These are phyloP conservation scores for Termitomyces titanicus DNA, from an alignment of 768 basidiomycete species.

Conservation along the genomic window DNA sequence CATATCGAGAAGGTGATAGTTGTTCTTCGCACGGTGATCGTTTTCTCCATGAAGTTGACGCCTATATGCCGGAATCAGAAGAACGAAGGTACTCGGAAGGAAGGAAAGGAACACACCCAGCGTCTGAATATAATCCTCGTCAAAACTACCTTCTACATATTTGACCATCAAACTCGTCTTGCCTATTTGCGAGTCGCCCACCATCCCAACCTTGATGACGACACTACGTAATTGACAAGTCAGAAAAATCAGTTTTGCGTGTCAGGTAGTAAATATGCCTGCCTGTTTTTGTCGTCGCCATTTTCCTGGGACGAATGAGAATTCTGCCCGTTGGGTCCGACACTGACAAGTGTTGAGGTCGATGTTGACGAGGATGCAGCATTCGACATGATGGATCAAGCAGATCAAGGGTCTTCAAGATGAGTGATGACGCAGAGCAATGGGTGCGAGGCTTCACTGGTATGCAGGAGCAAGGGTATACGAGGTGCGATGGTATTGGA, in stretches of 20 bases:
- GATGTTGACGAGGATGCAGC: conserved; percentile 48
- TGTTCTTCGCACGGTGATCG: conserved; percentile 95
- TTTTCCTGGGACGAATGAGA: conserved; percentile 49
- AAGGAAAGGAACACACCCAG: conserved; percentile 58
- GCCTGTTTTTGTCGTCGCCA: conserved; percentile 77
- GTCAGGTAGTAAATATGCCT: conserved; percentile 8
- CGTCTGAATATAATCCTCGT: conserved; percentile 99
- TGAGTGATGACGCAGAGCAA: conserved; percentile 16
- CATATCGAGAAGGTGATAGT: conserved; percentile 99
- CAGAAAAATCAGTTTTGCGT: neutral
- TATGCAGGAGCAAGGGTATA: conserved; percentile 17
- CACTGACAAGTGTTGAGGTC: conserved; percentile 36
- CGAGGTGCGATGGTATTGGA: conserved; percentile 17
- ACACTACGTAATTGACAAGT: conserved; percentile 45
- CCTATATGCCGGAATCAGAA: conserved; percentile 36
- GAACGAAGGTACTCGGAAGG: neutral
- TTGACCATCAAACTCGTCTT: conserved; percentile 99
- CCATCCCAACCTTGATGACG: conserved; percentile 99
- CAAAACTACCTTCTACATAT: conserved; percentile 98
- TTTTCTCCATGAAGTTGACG: conserved; percentile 99
- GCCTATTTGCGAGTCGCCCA: conserved; percentile 98
- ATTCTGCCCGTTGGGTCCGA: conserved; percentile 52
- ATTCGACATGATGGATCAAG: conserved; percentile 40
- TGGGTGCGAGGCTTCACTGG: conserved; percentile 12
- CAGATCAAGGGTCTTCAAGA: conserved; percentile 12